Evolutionary conservation across 257 asterid species (phyloP).

Genomic region (Nicotiana noctiflora): DNA sequence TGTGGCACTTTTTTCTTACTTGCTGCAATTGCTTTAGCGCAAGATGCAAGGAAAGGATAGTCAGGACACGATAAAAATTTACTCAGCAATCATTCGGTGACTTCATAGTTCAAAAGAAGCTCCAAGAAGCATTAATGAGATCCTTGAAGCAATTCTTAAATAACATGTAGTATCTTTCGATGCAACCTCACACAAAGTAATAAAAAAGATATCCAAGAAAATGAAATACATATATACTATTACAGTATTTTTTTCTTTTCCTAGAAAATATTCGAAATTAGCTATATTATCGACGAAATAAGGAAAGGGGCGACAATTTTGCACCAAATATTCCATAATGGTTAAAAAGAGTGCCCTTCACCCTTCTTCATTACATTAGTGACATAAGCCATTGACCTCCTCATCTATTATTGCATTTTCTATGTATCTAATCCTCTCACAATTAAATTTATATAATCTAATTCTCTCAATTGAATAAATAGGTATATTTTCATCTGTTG

Average conservation of each 20-base stretch:
- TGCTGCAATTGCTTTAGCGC: too few relatives aligned
- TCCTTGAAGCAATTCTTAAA: not conserved
- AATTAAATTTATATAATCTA: not conserved
- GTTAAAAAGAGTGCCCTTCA: not conserved
- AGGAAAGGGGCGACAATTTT: not conserved
- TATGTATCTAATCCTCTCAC: not conserved
- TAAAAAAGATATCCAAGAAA: not conserved
- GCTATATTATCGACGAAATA: not conserved
- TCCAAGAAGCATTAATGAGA: not conserved
- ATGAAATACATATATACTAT: not conserved
- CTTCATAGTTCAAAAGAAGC: not conserved
- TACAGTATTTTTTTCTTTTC: not conserved
- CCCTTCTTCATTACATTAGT: not conserved
- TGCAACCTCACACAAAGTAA: not conserved
- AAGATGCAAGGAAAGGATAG: too few relatives aligned
- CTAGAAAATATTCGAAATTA: not conserved
- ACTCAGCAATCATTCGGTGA: not conserved
- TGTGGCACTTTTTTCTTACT: too few relatives aligned
- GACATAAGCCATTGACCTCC: not conserved
- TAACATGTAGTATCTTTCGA: not conserved
- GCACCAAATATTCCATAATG: not conserved
- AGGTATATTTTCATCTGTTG: too few relatives aligned
- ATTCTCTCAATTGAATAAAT: too few relatives aligned
- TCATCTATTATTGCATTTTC: not conserved
- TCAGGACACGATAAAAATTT: too few relatives aligned